Evolutionary conservation across 805 yeast genomes (phyloP).

Genomic region (Yamadazyma nakazawae): DNA sequence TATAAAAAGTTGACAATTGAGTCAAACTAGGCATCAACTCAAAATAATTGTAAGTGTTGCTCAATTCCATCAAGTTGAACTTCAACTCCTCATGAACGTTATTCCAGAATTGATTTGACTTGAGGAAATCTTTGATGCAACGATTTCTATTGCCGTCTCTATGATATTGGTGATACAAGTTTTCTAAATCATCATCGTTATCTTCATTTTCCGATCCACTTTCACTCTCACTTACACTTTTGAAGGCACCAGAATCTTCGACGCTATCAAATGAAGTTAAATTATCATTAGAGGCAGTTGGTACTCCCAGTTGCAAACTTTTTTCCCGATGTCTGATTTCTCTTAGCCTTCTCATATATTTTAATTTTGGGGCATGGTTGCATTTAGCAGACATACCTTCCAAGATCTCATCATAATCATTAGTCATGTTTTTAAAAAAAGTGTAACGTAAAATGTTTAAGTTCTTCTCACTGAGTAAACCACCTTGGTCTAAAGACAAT

Average conservation of each 20-base stretch:
- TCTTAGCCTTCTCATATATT: constrained; percentile 10
- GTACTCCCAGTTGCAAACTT: constrained; percentile 8
- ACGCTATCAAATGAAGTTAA: background rate
- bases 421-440: constrained; percentile 11
- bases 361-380: constrained; percentile 11
- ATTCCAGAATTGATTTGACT: constrained; percentile 26
- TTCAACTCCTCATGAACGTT: constrained; percentile 29
- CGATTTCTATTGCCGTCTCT: background rate
- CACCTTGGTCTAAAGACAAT: constrained; percentile 7
- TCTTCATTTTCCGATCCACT: constrained; percentile 1
- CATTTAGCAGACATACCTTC: constrained; percentile 7
- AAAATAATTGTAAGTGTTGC: constrained; percentile 14
- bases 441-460: constrained; percentile 13
- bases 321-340: constrained; percentile 8
- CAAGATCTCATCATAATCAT: constrained; percentile 8
- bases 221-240: background rate
- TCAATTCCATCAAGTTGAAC: constrained; percentile 16
- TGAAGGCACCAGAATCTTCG: background rate
- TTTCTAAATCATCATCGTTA: background rate
- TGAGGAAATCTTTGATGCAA: constrained; percentile 12
- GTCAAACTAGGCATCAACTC: constrained; percentile 19
- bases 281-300: constrained; percentile 6
- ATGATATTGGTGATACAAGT: constrained; percentile 9
- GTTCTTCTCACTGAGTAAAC: constrained; percentile 12
- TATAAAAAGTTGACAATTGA: constrained; percentile 18